Conservation (phyloP, 208 protist genomes). For the Herpetomonas tarakana region DNA sequence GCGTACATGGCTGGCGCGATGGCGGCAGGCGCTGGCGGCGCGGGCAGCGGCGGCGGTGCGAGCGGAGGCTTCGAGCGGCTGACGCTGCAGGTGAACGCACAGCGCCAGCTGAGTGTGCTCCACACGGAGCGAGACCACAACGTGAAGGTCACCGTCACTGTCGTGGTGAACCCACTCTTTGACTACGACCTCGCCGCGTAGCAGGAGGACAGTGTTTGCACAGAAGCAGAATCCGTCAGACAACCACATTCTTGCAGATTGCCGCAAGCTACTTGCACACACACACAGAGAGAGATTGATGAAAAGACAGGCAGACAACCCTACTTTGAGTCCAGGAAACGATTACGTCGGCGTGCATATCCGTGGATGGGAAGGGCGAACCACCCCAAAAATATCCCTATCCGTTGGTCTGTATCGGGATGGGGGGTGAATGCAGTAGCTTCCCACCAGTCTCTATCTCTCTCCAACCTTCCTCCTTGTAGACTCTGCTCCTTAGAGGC, state of each 20-base stretch:
- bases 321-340: no score
- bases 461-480: no score
- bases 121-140: conserved; percentile 63
- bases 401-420: no score
- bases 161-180: conserved; percentile 59
- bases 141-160: conserved; percentile 59
- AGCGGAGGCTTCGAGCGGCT: conserved; percentile 67
- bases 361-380: no score
- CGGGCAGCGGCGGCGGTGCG: conserved; percentile 22
- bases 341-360: no score
- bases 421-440: no score
- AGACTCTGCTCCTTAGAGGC: no score
- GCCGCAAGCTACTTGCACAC: no score
- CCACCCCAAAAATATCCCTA: no score
- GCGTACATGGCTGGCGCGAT: background rate
- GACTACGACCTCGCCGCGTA: conserved; percentile 9
- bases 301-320: no score
- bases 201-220: conserved; percentile 11
- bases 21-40: conserved; percentile 32
- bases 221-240: background rate
- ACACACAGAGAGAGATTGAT: no score
- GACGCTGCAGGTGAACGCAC: conserved; percentile 69
- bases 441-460: no score
- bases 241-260: background rate
- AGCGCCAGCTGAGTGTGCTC: conserved; percentile 65